Percentiles rank a stretch among this genome's conserved stretches.
Conservation (phyloP, 2,329 filamentous ascomycete genomes). For the Ramularia endophylla region DNA sequence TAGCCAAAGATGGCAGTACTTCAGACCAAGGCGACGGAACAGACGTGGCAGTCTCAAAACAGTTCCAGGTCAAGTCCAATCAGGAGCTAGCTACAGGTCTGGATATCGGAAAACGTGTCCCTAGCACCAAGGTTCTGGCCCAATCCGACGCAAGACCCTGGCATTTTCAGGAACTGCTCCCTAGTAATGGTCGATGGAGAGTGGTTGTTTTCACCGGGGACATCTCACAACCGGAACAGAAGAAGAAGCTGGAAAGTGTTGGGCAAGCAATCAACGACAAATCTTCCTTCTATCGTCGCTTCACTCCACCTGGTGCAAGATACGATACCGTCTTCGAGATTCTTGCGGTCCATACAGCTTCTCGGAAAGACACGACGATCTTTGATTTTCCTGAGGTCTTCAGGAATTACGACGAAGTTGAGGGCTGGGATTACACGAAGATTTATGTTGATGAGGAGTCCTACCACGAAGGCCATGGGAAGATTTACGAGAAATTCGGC, state of each 20-base stretch:
- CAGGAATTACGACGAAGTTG: conserved; percentile 33
- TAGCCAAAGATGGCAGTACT: conserved; percentile 47
- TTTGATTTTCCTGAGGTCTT: conserved; percentile 39
- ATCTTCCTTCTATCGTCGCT: too few relatives aligned
- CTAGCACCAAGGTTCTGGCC: conserved; percentile 9
- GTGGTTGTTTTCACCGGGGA: conserved; percentile 17
- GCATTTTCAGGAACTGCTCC: conserved; percentile 10
- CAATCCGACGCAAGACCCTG: conserved; percentile 7
- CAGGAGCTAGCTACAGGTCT: not conserved
- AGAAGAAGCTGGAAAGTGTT: conserved; percentile 2
- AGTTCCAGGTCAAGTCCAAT: not conserved
- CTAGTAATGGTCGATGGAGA: conserved; percentile 15
- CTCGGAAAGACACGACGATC: conserved; percentile 40
- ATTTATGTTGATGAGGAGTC: conserved; percentile 30
- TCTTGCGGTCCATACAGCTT: conserved; percentile 55
- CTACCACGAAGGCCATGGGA: not conserved
- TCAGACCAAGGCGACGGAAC: conserved; percentile 39
- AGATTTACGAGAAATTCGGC: conserved; percentile 1
- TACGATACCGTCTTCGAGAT: conserved; percentile 50
- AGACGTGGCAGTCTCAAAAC: not conserved
- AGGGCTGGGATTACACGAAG: conserved; percentile 28
- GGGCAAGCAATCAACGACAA: not conserved
- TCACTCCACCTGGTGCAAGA: too few relatives aligned
- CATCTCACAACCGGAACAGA: conserved; percentile 1
- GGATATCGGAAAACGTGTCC: conserved; percentile 5